phyloP scores from a whole-genome alignment of 2,329 filamentous ascomycete species.

The Xylaria sp. region DNA sequence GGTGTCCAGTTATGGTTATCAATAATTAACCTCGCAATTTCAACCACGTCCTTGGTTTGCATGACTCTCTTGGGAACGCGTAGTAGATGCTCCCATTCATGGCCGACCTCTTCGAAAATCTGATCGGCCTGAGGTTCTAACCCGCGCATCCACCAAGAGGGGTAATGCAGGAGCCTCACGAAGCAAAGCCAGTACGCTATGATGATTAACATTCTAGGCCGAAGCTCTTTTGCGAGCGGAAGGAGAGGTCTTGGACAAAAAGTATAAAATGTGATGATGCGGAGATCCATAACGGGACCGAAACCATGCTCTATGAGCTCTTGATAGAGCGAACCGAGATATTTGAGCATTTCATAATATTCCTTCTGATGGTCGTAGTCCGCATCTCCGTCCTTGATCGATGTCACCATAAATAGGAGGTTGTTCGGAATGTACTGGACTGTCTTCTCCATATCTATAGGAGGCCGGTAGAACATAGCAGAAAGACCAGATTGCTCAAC shows the following conservation, averaged over 20 bases:
- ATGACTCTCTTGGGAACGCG: conserved; percentile 56
- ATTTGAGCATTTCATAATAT: conserved; percentile 61
- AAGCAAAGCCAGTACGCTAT: conserved; percentile 65
- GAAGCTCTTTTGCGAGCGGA: conserved; percentile 55
- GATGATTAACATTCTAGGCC: conserved; percentile 62
- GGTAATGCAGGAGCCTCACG: conserved; percentile 54
- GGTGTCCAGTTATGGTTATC: conserved; percentile 58
- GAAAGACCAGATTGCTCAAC: conserved; percentile 58
- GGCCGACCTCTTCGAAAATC: conserved; percentile 55
- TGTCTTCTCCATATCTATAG: conserved; percentile 58
- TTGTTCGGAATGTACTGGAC: conserved; percentile 58
- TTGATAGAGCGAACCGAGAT: conserved; percentile 63
- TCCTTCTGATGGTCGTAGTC: conserved; percentile 54
- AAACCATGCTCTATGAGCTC: conserved; percentile 59
- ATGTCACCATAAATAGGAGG: conserved; percentile 62
- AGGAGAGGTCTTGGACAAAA: conserved; percentile 60
- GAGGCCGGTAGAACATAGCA: conserved; percentile 61
- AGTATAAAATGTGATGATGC: conserved; percentile 65
- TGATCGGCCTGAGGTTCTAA: conserved; percentile 60
- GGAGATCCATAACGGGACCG: conserved; percentile 58
- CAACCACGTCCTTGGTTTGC: conserved; percentile 48
- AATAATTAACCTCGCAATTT: conserved; percentile 57
- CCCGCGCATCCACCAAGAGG: conserved; percentile 63
- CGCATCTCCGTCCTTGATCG: conserved; percentile 56
- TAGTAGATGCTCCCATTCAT: conserved; percentile 56